phyloP scores from a whole-genome alignment of 2,329 filamentous ascomycete genomes.

The Aspergillus jensenii region DNA sequence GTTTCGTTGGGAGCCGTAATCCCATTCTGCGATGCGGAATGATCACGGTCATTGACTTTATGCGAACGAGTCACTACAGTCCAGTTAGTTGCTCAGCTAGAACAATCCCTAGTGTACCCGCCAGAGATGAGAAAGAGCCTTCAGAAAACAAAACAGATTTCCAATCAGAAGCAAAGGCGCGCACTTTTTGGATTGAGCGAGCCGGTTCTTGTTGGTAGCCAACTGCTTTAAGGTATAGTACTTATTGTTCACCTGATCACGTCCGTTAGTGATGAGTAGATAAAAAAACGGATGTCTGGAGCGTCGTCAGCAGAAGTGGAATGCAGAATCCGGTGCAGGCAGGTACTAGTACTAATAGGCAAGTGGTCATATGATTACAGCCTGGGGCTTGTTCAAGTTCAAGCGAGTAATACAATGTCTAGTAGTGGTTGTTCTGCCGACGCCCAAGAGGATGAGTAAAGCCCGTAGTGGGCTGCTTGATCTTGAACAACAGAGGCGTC shows the following conservation, averaged over 20 bases:
- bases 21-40: slow-evolving; percentile 75
- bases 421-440: too few relatives aligned
- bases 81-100: neutral
- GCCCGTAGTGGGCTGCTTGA: too few relatives aligned
- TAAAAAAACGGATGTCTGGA: neutral
- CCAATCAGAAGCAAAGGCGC: neutral
- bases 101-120: too few relatives aligned
- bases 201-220: neutral
- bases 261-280: neutral
- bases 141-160: neutral
- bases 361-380: neutral
- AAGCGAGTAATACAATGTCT: too few relatives aligned
- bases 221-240: neutral
- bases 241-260: neutral
- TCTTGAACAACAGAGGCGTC: too few relatives aligned
- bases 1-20: slow-evolving; percentile 68
- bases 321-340: neutral
- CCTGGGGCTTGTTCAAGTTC: too few relatives aligned
- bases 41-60: slow-evolving; percentile 93
- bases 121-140: too few relatives aligned
- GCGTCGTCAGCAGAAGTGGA: neutral
- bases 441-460: too few relatives aligned
- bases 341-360: neutral
- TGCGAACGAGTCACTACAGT: slow-evolving; percentile 89
- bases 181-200: neutral